Evolutionary conservation across 2,329 filamentous ascomycete genomes (phyloP), one percentile per base, ranked within the genome.

Genomic region (Trichoderma arundinaceum): DNA sequence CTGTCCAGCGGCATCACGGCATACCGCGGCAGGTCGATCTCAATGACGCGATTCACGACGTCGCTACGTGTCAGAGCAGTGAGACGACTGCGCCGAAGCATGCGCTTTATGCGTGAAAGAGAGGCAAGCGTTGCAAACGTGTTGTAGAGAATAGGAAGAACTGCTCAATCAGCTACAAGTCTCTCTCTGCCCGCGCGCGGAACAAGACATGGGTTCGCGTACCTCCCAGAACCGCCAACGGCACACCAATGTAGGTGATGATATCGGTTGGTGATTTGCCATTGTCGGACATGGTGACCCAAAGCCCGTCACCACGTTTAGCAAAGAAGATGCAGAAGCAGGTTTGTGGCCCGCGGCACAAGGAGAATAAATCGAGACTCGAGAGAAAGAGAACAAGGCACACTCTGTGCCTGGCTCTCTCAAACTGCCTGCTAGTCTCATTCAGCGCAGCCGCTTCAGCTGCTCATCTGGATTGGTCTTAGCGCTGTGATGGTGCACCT

Each of bases 121-220:
- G 86, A 87, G 13, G 85, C 77, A 32, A 89, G 81, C 3, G 86
- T 88, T 32, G 83, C 81, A 61, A 86, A 77, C 19, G 84, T 88
- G 71, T 89, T 90, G 77, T 89, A 90, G 49, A 90, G 78, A 58
- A 90, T 90, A 0, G 88, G 88, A 6, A 89, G 78, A 22, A 89
- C 83, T 74, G 46, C 9, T 8, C 15, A 2, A 19, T 63, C 39
- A 66, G 52, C 8, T 17, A 33, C 38, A 28, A n/a, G 4, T 8
- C 13, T 28, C 39, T 22, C 9, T 43, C 13, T 17, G 6, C 22
- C 13, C 43, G 22, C 54, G 46, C 35, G 10, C 6, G 10, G 10
- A 38, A 38, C 6, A 38, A 38, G 10, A 38, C 7, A 10, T 38
- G 35, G 7, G 4, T 48, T 63, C 17, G 51, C 67, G 6, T 69